Base-by-base conservation (phyloP, 1,284 basidiomycete genomes). In the Pseudozyma sp. region DNA sequence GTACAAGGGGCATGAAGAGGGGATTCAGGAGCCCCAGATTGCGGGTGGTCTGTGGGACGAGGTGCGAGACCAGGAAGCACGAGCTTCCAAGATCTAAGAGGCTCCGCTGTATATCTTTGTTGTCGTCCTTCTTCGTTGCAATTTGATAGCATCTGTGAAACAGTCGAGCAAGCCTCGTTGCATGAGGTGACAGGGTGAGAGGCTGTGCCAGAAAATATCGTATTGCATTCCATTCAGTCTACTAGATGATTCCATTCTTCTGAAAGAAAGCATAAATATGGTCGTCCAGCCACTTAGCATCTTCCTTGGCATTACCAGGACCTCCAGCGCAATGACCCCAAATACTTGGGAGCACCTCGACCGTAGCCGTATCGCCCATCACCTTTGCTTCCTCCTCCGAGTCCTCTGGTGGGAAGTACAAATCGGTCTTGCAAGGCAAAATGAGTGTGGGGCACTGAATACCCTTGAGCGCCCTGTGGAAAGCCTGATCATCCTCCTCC, bases 351-450 rank as follows among this genome's bases (percentile, higher is more conserved):
- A 77, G 75, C 10, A 77, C 70, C 18, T 74, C 61, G n/a, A 78
- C 19, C 45, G 52, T 43, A 10, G 75, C 74, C 13, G 18, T 66
- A 7, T 63, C 50, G 0, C 65, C 76, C 50, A 78, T 77, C 13
- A 68, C 31, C n/a, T 40, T 66, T 0, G 58, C 57, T 43, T 78
- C 76, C 5, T 60, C 19, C 19, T 70, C 54, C 21, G 61, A 68
- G 45, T 78, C 77, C 39, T 76, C 77, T 3, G 77, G 77, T 12
- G 77, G 77, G 44, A 78, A 78, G 58, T 78, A 78, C n/a, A 78
- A n/a, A 42, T 76, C 72, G 5, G 72, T 72, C 59, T 62, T 67
- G 4, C 55, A 52, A 1, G 77, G 77, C 21, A 77, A 52, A 25
- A 78, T 69, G 34, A 78, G 53, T 21, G 59, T 63, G 25, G 64